These are phyloP conservation scores for Eimeria brunetti DNA, from an alignment of 169 alveolate genomes.

Conservation along the genomic window DNA sequence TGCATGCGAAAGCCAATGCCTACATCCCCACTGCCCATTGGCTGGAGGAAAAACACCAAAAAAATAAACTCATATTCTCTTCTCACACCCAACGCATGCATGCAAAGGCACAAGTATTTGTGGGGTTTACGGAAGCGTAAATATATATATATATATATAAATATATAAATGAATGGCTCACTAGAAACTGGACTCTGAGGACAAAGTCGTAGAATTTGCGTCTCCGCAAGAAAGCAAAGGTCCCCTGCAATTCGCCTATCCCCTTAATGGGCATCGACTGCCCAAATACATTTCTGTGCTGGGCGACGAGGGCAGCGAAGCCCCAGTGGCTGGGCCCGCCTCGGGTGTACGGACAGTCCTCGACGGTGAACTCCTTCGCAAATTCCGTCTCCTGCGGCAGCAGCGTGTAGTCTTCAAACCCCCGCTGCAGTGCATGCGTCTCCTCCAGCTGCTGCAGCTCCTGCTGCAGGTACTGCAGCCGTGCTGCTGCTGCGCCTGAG, in stretches of 20 bases:
- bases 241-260: constrained; percentile 88
- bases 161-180: too few relatives aligned
- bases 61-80: not conserved
- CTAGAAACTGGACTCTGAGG: constrained; percentile 85
- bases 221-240: constrained; percentile 89
- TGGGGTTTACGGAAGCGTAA: too few relatives aligned
- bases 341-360: constrained; percentile 87
- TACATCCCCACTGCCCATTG: constrained; percentile 88
- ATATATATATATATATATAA: too few relatives aligned
- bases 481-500: constrained; percentile 84
- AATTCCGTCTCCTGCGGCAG: constrained; percentile 89
- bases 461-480: constrained; percentile 87
- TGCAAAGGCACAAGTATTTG: not conserved
- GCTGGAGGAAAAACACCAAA: constrained; percentile 38
- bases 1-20: constrained; percentile 92
- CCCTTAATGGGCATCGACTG: constrained; percentile 89
- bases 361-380: constrained; percentile 87
- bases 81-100: not conserved
- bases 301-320: constrained; percentile 89
- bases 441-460: constrained; percentile 87
- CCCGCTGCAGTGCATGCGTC: constrained; percentile 86
- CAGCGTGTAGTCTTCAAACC: constrained; percentile 87
- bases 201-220: constrained; percentile 90
- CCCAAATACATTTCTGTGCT: constrained; percentile 88
- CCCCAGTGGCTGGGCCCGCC: constrained; percentile 93